Base-by-base conservation (phyloP, 495 filamentous ascomycete species). In the Annulohypoxylon bovei region DNA sequence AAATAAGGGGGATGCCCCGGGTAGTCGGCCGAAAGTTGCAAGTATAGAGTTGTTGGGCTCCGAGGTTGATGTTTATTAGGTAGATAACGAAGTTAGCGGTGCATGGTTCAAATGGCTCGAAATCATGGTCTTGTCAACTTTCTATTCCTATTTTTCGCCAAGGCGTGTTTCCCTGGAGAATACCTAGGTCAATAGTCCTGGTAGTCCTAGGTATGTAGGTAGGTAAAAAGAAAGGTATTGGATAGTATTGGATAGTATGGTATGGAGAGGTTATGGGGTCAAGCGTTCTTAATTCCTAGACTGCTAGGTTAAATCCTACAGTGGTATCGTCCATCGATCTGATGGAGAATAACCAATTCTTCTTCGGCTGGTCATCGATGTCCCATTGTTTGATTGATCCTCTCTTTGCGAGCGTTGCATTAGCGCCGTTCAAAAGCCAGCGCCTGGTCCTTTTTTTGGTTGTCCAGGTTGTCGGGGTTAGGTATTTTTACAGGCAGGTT, bases 1-100 rank as follows among this genome's bases (percentile, higher is more conserved):
- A 68, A 68, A 72, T 59, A 67, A 68, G 55, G 70, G 70, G 39
- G n/a, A 16, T 42, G 39, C 5, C 39, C 39, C 39, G 39, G 70
- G 65, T 58, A 65, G 37, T 46, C 70, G 60, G 59, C 30, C 65
- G 56, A 65, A 62, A 57, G 56, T 60, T 68, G 65, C 65, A 65
- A 72, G 70, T 72, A 72, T 72, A 72, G 65, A 72, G 70, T 72
- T 72, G 65, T 72, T 72, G 61, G 70, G 65, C 70, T 68, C 65
- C 70, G 70, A 47, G 55, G 47, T 64, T 53, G 64, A 42, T 65
- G 70, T 65, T 68, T 64, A 72, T 62, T 60, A 55, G 69, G 64
- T 64, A 68, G 59, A 64, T 37, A 58, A 22, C 47, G 69, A 67
- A 64, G 69, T 72, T 72, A 72, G 68, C 63, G 58, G 62, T 67